A percentile compares a stretch with the other conserved stretches of the same genome.
Evolutionary conservation across 768 basidiomycete species (phyloP).

Genomic region (Mycena venus): DNA sequence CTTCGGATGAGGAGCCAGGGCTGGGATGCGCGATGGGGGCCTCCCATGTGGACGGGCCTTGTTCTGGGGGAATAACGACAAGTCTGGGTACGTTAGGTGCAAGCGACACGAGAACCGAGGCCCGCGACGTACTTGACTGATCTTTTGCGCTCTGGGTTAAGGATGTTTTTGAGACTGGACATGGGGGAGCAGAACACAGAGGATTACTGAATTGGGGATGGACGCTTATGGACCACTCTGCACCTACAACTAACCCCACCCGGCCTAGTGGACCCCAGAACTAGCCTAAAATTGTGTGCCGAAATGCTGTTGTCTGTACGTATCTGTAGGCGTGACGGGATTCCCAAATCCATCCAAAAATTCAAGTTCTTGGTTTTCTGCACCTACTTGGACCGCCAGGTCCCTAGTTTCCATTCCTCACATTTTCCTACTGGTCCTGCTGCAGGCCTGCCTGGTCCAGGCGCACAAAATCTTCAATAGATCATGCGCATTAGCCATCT

Average conservation of each 20-base stretch:
- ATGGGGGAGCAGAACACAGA: constrained; percentile 46
- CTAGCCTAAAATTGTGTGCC: not conserved
- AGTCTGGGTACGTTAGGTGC: constrained; percentile 27
- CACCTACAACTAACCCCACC: constrained; percentile 41
- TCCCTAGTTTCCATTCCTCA: not conserved
- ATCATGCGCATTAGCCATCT: not conserved
- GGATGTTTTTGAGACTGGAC: constrained; percentile 68
- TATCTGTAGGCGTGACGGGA: not conserved
- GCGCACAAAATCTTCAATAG: too few relatives aligned
- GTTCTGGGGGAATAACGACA: constrained; percentile 33
- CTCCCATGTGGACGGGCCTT: constrained; percentile 40
- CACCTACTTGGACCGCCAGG: not conserved
- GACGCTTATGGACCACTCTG: too few relatives aligned
- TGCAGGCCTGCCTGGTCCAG: too few relatives aligned
- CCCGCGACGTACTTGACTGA: constrained; percentile 56
- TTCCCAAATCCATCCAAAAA: not conserved
- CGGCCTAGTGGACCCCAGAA: not conserved
- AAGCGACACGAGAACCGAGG: constrained; percentile 13
- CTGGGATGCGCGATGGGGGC: constrained; percentile 28
- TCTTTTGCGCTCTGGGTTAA: constrained; percentile 65
- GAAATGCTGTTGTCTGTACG: not conserved
- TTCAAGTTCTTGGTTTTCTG: not conserved
- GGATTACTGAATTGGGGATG: not conserved
- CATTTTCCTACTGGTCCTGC: too few relatives aligned
- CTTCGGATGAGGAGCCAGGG: constrained; percentile 32